phyloP scores from a whole-genome alignment of 2,329 filamentous ascomycete genomes.

The Colletotrichum tanaceti region DNA sequence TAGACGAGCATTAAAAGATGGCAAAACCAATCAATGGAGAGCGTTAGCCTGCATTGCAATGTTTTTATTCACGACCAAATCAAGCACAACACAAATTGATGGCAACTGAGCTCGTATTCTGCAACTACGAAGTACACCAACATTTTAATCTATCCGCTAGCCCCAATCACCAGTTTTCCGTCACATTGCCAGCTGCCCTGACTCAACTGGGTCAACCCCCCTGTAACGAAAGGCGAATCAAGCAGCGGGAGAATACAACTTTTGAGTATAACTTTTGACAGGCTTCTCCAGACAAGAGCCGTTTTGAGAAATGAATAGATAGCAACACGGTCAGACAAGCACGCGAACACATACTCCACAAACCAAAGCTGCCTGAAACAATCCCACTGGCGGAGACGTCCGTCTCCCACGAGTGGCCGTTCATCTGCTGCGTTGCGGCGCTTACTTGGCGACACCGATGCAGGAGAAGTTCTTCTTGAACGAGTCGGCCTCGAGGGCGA shows the following conservation, averaged over 20 bases:
- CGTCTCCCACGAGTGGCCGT: slow-evolving; percentile 22
- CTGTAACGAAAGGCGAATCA: background rate
- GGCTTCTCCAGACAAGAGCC: background rate
- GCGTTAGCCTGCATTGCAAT: no score
- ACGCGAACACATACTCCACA: slow-evolving; percentile 1
- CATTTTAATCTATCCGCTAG: slow-evolving; percentile 28
- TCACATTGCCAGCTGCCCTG: slow-evolving; percentile 13
- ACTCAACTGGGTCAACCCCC: background rate
- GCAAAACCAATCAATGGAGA: no score
- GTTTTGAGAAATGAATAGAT: background rate
- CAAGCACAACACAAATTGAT: no score
- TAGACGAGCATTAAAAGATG: no score
- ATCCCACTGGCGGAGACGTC: background rate
- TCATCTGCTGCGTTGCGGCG: slow-evolving; percentile 14
- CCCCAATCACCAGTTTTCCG: slow-evolving; percentile 22
- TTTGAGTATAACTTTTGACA: slow-evolving; percentile 20
- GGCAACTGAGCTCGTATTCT: slow-evolving; percentile 31
- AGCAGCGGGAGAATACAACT: slow-evolving; percentile 23
- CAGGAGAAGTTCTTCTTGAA: slow-evolving; percentile 53
- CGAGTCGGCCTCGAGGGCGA: slow-evolving; percentile 51
- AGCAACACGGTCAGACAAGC: slow-evolving; percentile 2
- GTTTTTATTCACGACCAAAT: background rate
- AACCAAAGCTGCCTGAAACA: slow-evolving; percentile 14
- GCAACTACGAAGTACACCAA: slow-evolving; percentile 4
- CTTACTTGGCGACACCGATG: slow-evolving; percentile 44